These are phyloP conservation scores for Podospora fimiseda DNA, from an alignment of 495 filamentous ascomycete species.

Conservation along the genomic window DNA sequence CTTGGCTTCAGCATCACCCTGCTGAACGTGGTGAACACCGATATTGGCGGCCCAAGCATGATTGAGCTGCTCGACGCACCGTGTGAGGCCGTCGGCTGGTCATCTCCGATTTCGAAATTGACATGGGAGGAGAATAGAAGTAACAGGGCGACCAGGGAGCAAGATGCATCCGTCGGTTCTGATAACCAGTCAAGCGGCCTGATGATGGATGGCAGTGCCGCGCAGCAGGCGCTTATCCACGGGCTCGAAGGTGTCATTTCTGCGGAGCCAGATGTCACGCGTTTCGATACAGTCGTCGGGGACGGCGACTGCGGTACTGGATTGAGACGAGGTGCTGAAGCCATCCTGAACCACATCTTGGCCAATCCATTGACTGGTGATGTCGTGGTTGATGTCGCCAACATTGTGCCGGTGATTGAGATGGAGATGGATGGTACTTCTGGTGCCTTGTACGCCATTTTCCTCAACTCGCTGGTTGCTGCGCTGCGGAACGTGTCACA, in stretches of 20 bases:
- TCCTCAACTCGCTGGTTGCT: conserved; percentile 81
- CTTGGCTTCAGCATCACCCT: conserved; percentile 86
- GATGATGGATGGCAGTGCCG: conserved; percentile 51
- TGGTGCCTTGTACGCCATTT: conserved; percentile 91
- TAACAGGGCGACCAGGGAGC: conserved; percentile 39
- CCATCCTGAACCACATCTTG: conserved; percentile 61
- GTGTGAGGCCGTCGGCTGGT: conserved; percentile 80
- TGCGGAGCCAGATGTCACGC: conserved; percentile 78
- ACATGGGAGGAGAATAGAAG: conserved; percentile 51
- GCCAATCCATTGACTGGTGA: conserved; percentile 56
- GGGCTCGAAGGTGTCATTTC: conserved; percentile 66
- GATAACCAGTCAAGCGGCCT: conserved; percentile 61
- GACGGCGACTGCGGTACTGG: conserved; percentile 95
- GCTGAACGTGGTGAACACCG: conserved; percentile 73
- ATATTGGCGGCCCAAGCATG: conserved; percentile 73
- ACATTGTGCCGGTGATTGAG: conserved; percentile 80
- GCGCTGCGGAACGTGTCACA: conserved; percentile 54
- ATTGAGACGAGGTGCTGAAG: conserved; percentile 85
- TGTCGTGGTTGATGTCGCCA: conserved; percentile 61
- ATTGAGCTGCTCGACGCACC: conserved; percentile 82
- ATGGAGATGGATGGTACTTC: conserved; percentile 92
- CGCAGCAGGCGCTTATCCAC: conserved; percentile 56
- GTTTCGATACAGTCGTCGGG: conserved; percentile 85
- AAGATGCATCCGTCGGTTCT: conserved; percentile 35
- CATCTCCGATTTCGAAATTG: conserved; percentile 59